These are phyloP conservation scores for Fomitiporia mediterranea DNA, from an alignment of 1,284 basidiomycete species.

Conservation along the genomic window DNA sequence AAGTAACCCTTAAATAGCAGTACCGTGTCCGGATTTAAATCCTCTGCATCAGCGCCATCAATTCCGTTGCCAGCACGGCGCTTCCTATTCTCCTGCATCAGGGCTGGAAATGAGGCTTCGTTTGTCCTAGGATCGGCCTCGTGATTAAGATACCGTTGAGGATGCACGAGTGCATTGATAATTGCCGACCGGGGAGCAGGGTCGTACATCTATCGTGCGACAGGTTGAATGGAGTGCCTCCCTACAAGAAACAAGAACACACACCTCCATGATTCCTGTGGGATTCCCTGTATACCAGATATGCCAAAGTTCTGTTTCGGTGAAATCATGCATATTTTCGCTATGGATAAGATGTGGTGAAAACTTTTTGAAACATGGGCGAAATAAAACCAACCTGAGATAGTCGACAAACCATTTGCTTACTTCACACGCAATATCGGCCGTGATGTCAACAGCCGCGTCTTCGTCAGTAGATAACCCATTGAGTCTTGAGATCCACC, in stretches of 20 bases:
- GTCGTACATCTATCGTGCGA: slow-evolving; percentile 50
- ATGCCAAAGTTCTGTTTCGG: slow-evolving; percentile 54
- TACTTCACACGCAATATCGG: slow-evolving; percentile 22
- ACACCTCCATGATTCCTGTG: slow-evolving; percentile 61
- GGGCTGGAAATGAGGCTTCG: slow-evolving; percentile 1
- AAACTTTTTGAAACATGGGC: background rate
- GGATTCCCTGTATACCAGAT: slow-evolving; percentile 65
- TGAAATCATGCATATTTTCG: slow-evolving; percentile 39
- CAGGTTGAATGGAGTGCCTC: slow-evolving; percentile 1
- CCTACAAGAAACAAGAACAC: slow-evolving; percentile 20
- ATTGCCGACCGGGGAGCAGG: slow-evolving; percentile 58
- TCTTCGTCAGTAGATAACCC: slow-evolving; percentile 24
- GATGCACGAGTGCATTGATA: slow-evolving; percentile 55
- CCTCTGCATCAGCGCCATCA: slow-evolving; percentile 24
- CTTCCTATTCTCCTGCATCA: background rate
- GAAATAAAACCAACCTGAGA: slow-evolving; percentile 41
- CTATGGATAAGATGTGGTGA: slow-evolving; percentile 29
- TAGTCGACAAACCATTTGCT: slow-evolving; percentile 47
- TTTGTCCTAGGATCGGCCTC: slow-evolving; percentile 21
- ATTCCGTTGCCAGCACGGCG: slow-evolving; percentile 13
- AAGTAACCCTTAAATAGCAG: slow-evolving; percentile 72
- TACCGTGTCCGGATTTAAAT: slow-evolving; percentile 60
- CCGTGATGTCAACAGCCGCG: slow-evolving; percentile 10
- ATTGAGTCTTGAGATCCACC: slow-evolving; percentile 19
- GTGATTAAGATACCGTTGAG: slow-evolving; percentile 43